These are phyloP conservation scores for Neospora caninum DNA, from an alignment of 169 alveolate genomes.

Conservation along the genomic window DNA sequence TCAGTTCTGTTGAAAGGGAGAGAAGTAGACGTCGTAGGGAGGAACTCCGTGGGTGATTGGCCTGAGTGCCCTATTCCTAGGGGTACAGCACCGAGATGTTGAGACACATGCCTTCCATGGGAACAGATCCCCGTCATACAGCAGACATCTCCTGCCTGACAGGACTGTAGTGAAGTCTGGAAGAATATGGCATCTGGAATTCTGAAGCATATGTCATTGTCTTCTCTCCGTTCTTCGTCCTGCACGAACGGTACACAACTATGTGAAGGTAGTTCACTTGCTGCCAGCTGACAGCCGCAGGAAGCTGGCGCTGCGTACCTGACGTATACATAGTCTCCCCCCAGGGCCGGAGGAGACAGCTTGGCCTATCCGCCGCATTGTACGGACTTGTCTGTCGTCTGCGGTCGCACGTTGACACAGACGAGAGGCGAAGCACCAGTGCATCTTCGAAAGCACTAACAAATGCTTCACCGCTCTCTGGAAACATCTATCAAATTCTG, in stretches of 20 bases:
- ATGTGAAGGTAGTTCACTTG: too few species aligned
- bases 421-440: background rate
- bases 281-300: too few species aligned
- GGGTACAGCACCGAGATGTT: background rate
- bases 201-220: too few species aligned
- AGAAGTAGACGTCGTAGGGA: background rate
- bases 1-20: constrained; percentile 11
- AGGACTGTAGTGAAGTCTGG: too few species aligned
- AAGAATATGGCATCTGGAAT: too few species aligned
- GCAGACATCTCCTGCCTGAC: too few species aligned
- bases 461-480: background rate
- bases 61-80: constrained; percentile 30
- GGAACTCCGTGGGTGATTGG: background rate
- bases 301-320: background rate
- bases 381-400: background rate
- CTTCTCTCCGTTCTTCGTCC: too few species aligned
- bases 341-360: constrained; percentile 11
- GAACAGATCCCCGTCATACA: background rate
- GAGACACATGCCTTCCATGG: background rate
- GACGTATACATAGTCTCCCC: background rate
- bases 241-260: too few species aligned
- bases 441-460: background rate
- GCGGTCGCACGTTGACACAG: background rate
- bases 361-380: background rate
- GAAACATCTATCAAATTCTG: too few species aligned